Percentiles rank a stretch among this genome's conserved stretches.
Conservation (phyloP, 2,329 filamentous ascomycete genomes). For the Eutypa lata region DNA sequence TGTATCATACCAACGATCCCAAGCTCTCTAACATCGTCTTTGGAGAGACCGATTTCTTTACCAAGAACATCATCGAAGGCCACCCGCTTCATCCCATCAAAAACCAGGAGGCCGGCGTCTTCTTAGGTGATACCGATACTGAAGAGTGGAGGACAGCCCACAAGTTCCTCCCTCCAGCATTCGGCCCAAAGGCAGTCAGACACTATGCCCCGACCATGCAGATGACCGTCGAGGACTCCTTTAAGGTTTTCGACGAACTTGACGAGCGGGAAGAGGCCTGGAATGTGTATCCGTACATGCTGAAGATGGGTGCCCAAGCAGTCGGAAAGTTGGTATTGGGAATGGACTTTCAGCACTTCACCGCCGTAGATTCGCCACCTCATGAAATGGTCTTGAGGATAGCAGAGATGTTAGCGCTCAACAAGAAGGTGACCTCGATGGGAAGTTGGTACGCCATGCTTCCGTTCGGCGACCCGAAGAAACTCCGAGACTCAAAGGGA, state of each 20-base stretch:
- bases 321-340: constrained; percentile 43
- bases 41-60: constrained; percentile 49
- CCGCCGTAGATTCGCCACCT: constrained; percentile 39
- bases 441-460: constrained; percentile 54
- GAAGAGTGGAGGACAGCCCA: constrained; percentile 50
- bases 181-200: constrained; percentile 57
- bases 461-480: constrained; percentile 55
- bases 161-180: constrained; percentile 59
- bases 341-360: constrained; percentile 45
- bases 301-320: constrained; percentile 45
- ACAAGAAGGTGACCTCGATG: constrained; percentile 55
- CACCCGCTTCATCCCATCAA: constrained; percentile 46
- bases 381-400: constrained; percentile 51
- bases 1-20: constrained; percentile 51
- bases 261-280: constrained; percentile 44
- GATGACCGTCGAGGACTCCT: constrained; percentile 47
- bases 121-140: constrained; percentile 49
- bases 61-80: constrained; percentile 48
- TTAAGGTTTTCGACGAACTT: constrained; percentile 47
- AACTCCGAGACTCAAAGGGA: constrained; percentile 31
- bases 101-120: constrained; percentile 39
- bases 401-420: constrained; percentile 49
- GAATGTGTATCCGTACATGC: constrained; percentile 49
- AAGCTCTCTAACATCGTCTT: constrained; percentile 43
- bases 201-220: constrained; percentile 62